Conservation (phyloP, 2,329 filamentous ascomycete species). For the Fusarium mangiferae region DNA sequence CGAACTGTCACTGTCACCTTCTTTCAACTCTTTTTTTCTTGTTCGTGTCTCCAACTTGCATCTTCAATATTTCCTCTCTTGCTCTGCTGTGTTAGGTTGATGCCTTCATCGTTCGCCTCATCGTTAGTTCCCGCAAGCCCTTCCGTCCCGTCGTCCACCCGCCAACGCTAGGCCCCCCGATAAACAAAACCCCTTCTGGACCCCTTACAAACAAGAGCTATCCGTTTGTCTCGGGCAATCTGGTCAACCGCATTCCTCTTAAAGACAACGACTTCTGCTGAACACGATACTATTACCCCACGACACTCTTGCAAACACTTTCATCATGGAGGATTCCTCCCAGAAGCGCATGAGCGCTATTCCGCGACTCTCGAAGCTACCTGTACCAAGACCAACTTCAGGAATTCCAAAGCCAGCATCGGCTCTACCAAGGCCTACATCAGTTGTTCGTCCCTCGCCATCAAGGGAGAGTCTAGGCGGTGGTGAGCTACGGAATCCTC, state of each 20-base stretch:
- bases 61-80: neutral
- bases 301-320: neutral
- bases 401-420: constrained; percentile 47
- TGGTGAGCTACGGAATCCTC: constrained; percentile 53
- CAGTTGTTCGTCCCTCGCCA: constrained; percentile 44
- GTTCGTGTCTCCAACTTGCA: neutral
- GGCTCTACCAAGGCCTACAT: constrained; percentile 40
- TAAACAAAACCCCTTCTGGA: constrained; percentile 13
- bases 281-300: neutral
- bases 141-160: constrained; percentile 40
- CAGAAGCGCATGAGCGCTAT: constrained; percentile 52
- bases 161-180: constrained; percentile 40
- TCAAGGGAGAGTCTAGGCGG: constrained; percentile 45
- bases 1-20: constrained; percentile 3
- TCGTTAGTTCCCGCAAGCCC: constrained; percentile 38
- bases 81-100: neutral
- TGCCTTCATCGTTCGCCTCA: constrained; percentile 3
- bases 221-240: neutral
- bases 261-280: constrained; percentile 5
- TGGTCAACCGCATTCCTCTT: constrained; percentile 16
- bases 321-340: constrained; percentile 47
- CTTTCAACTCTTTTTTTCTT: neutral
- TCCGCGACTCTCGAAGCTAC: constrained; percentile 53
- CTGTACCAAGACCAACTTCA: constrained; percentile 48
- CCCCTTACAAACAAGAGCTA: constrained; percentile 23